Base-by-base conservation (phyloP, 768 basidiomycete species). In the Leccinum longicurvipes region DNA sequence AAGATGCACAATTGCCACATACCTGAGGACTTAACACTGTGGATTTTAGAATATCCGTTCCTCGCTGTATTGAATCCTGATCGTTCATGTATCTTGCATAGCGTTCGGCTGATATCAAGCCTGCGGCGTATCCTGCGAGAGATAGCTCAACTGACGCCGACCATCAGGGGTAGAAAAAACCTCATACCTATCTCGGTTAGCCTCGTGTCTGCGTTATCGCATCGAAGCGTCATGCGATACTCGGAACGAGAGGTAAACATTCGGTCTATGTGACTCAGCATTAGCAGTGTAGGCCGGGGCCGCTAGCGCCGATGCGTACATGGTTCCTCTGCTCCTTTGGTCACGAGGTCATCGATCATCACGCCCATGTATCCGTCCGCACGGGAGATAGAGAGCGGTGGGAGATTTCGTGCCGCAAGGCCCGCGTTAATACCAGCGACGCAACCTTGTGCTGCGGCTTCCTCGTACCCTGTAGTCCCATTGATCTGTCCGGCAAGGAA, bases 221-320 rank as follows among this genome's bases (percentile, higher is more conserved):
- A 86, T 50, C 93, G 79, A 42, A 95, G 80, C 0, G 86, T 86
- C 83, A 96, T 86, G 23, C 93, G 84, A 67, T 93, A 96, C 64
- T 96, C 93, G 15, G 89, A 91, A 34, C 93, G 80, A 15, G 89
- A 89, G 0, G 93, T 95, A 70, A 96, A 95, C 91, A 95, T 94
- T 25, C 93, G 88, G 62, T 95, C 91, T 93, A n/a, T 39, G 63
- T 42, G 36, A 60, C 5, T 25, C 19, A 17, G 29, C 3, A 31
- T 67, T 10, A 66, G 36, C 19, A 19, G 12, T n/a, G 7, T 21
- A 5, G 6, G 11, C 6, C 25, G 25, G 55, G 17, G 24, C 58
- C 39, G 6, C 41, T 49, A 21, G 7, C 29, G 14, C 12, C 24
- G 41, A 17, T 54, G 42, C 41, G 75, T 67, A 93, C 92, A 96